Evolutionary conservation across 352 stramenopile genomes (phyloP).

Genomic region (Thalassiosira mediterranea): DNA sequence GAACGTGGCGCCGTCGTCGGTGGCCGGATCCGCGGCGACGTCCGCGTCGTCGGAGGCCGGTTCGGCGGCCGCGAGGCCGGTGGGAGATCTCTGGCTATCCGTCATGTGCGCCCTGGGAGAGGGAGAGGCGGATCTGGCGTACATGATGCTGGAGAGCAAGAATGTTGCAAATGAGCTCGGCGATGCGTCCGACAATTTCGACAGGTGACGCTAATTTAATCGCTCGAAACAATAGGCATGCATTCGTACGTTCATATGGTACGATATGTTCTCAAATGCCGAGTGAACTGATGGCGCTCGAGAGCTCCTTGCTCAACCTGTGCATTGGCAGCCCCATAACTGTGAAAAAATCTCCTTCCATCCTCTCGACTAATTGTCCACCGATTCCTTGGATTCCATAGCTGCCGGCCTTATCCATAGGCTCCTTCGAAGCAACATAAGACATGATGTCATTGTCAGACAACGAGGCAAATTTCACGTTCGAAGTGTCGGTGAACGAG

Average conservation of each 20-base stretch:
- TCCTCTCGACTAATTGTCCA: slow-evolving; percentile 51
- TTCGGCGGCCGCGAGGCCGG: slow-evolving; percentile 22
- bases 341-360: slow-evolving; percentile 82
- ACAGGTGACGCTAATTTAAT: too few relatives aligned
- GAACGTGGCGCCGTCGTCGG: slow-evolving; percentile 14
- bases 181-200: slow-evolving; percentile 63
- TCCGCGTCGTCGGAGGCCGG: slow-evolving; percentile 5
- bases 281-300: too few relatives aligned
- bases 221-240: too few relatives aligned
- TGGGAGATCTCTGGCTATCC: slow-evolving; percentile 74
- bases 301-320: slow-evolving; percentile 52
- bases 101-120: slow-evolving; percentile 75
- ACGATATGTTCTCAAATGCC: too few relatives aligned
- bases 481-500: slow-evolving; percentile 71
- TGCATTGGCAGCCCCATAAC: slow-evolving; percentile 78
- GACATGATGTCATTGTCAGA: slow-evolving; percentile 68
- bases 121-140: slow-evolving; percentile 67
- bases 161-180: slow-evolving; percentile 50
- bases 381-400: slow-evolving; percentile 83
- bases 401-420: slow-evolving; percentile 80
- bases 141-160: slow-evolving; percentile 59
- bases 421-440: slow-evolving; percentile 75
- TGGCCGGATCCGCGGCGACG: slow-evolving; percentile 10
- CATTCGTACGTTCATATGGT: too few relatives aligned
- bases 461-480: slow-evolving; percentile 73